Base-by-base conservation (phyloP, 805 yeast species). In the Suhomyces xylopsoci region DNA sequence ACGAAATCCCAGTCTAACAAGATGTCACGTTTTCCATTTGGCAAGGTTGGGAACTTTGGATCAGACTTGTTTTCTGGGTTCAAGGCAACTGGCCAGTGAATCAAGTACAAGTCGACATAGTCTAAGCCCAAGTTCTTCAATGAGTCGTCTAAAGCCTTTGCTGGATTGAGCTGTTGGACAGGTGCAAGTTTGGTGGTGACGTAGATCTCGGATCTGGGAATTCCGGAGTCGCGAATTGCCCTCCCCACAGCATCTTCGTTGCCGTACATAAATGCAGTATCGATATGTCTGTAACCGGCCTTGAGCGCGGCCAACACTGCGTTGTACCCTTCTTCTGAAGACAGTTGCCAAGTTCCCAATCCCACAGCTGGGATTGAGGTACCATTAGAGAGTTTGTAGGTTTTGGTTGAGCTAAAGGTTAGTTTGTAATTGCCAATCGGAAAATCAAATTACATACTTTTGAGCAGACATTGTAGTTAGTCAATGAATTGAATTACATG, bases 261-360 rank as follows among this genome's bases (percentile, higher is more conserved):
- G 12, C 76, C 71, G 68, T 87, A 88, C 47, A 77, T 74, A 30
- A 82, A 81, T 22, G 96, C 94, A 19, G 90, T 81, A 67, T 88
- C 96, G 57, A 88, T 84, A 64, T 88, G 94, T 59, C 82, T 78
- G 70, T 87, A 86, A 19, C 92, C 93, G 48, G 74, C 73, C 57
- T 85, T 68, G 52, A 85, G 63, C 7, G 94, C 94, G 26, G 77
- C 62, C 47, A 25, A 43, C 15, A 55, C 57, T 6, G 60, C 54
- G 7, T 46, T 34, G 43, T 58, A 51, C 2, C 48, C 61, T 10
- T 50, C 60, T 28, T 43, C 50, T 24, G 55, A 45, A 22, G 45
- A 48, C 45, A n/a, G 22, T 47, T 60, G 54, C 62, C 64, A 59
- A 20, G 64, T 61, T 3, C 64, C 64, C 19, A 58, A 53, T 5